phyloP scores from a whole-genome alignment of 306 rosid species.

The Corylus heterophylla region DNA sequence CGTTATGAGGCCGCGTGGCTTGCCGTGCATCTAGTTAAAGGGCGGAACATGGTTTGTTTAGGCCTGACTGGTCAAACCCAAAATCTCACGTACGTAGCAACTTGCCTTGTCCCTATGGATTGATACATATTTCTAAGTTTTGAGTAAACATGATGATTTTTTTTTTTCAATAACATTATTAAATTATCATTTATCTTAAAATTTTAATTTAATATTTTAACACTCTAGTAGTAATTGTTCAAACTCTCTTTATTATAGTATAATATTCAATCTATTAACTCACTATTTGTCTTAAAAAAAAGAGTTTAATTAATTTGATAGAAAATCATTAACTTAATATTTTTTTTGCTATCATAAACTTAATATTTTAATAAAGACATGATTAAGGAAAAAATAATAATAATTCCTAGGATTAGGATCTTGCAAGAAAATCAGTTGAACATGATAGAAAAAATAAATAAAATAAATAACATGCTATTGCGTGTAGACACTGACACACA shows the following conservation, averaged over 20 bases:
- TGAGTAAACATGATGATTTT: neutral
- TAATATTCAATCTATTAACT: too few relatives aligned
- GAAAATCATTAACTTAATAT: too few relatives aligned
- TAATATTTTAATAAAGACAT: too few relatives aligned
- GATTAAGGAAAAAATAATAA: too few relatives aligned
- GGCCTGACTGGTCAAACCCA: constrained; percentile 36
- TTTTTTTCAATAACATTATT: neutral
- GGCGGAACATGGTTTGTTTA: constrained; percentile 8
- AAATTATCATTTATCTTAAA: too few relatives aligned
- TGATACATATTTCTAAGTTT: neutral
- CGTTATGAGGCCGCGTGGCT: neutral
- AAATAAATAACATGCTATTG: constrained; percentile 9
- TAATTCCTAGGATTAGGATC: neutral
- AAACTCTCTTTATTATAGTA: too few relatives aligned
- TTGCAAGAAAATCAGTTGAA: neutral
- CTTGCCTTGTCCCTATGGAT: constrained; percentile 2
- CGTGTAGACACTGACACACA: constrained; percentile 1
- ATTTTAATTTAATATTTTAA: too few relatives aligned
- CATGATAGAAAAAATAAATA: neutral
- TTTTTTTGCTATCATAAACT: too few relatives aligned
- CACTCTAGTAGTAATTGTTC: too few relatives aligned
- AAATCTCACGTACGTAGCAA: neutral
- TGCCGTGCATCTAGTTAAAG: neutral
- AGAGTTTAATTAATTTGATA: too few relatives aligned
- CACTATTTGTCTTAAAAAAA: too few relatives aligned